phyloP scores from a whole-genome alignment of 495 filamentous ascomycete species.

The Talaromyces adpressus region DNA sequence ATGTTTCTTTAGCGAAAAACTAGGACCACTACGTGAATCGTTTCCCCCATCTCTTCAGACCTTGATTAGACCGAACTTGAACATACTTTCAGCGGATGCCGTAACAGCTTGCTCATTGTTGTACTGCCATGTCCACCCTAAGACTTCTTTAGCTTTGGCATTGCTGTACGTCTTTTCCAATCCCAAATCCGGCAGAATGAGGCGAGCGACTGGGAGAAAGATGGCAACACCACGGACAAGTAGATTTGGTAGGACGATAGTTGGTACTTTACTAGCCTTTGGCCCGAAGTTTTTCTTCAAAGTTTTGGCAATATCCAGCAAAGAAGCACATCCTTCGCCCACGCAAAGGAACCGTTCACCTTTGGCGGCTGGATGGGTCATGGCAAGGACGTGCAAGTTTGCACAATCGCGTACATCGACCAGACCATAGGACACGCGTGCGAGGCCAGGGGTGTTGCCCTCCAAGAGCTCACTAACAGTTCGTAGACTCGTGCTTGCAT shows the following conservation, averaged over 20 bases:
- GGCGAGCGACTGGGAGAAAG: not conserved
- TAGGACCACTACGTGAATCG: not conserved
- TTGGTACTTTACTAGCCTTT: not conserved
- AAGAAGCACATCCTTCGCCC: not conserved
- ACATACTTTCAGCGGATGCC: not conserved
- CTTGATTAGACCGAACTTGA: not conserved
- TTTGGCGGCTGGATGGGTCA: not conserved
- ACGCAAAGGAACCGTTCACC: not conserved
- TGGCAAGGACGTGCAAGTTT: conserved; percentile 17
- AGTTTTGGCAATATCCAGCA: not conserved
- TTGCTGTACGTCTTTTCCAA: not conserved
- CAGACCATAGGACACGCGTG: not conserved
- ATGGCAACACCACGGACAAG: not conserved
- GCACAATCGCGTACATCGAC: conserved; percentile 22
- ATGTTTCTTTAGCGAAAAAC: not conserved
- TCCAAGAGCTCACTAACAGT: conserved; percentile 3
- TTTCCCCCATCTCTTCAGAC: not conserved
- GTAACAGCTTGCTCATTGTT: not conserved
- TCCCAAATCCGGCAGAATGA: not conserved
- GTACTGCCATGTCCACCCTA: not conserved
- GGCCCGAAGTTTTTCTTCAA: not conserved
- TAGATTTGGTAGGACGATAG: not conserved
- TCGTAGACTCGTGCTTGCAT: not conserved
- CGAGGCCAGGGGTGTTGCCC: conserved; percentile 1
- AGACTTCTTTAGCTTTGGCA: not conserved